Evolutionary conservation across 23 red algal species (phyloP), one percentile per base, ranked within the genome.

Genomic region (Gracilaria domingensis): DNA sequence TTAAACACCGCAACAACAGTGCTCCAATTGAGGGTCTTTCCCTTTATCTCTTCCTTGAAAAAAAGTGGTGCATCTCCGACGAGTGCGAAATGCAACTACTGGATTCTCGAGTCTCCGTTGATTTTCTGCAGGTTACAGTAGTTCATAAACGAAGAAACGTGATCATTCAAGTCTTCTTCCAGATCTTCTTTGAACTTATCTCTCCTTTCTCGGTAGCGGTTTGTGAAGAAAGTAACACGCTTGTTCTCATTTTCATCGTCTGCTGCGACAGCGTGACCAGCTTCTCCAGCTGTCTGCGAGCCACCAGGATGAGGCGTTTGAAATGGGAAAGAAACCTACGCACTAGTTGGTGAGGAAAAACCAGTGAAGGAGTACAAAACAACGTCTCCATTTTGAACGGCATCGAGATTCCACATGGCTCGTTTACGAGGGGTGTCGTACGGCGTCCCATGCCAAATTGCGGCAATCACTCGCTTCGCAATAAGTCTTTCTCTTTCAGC

Each of bases 131-230:
- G 12, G 37, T 12, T 71, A 23, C 66, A 71, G 37, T 71, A 71
- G 37, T 71, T 23, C 66, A 71, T 71, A 28, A 71, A 71, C 1
- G 17, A 38, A 14, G 66, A 26, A 14, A 71, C 29, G 16, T 71
- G 66, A 71, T 71, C 66, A 28, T 23, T 28, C 66, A 8, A 71
- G 20, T 71, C 37, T 71, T 71, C 66, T 18, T 71, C 66, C 17
- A 71, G 21, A 23, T 76, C 71, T 47, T 35, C 71, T 11, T 33
- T 50, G 24, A 76, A 76, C 71, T 76, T 76, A 16, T 76, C 71
- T 9, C 71, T 34, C 1, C 71, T 34, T 45, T 5, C 8, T 9
- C 39, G 39, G 16, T 76, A 76, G 7, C 30, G 23, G 7, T 12
- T 28, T 4, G 71, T 16, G 47, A 76, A 76, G 48, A 76, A 50